Percentiles rank a stretch among this genome's conserved stretches.
phyloP scores from a whole-genome alignment of 164 flowering plant genomes.

The Aristolochia contorta region DNA sequence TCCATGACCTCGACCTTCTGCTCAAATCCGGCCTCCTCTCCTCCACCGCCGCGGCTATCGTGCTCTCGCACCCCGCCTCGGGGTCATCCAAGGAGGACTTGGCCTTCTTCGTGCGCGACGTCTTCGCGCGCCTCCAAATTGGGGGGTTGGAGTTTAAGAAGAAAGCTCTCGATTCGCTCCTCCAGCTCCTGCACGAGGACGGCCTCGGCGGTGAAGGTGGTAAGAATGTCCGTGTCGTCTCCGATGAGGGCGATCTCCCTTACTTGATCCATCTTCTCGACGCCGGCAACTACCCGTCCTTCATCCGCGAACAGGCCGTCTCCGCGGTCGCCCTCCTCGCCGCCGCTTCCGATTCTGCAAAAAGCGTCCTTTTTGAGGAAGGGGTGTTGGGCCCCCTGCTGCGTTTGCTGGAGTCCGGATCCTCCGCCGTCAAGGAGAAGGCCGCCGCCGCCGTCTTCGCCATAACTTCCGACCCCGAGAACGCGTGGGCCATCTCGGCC shows the following conservation, averaged over 20 bases:
- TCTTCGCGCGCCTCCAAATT: constrained; percentile 66
- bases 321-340: constrained; percentile 43
- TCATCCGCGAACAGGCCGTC: constrained; percentile 48
- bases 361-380: constrained; percentile 50
- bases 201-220: constrained; percentile 33
- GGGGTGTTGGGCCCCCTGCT: constrained; percentile 70
- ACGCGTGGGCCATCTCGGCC: constrained; percentile 78
- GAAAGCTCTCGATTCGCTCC: constrained; percentile 64
- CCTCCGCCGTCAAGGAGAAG: constrained; percentile 38
- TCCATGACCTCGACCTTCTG: constrained; percentile 52
- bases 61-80: constrained; percentile 53
- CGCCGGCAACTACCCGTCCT: constrained; percentile 12
- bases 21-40: constrained; percentile 65
- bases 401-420: constrained; percentile 54
- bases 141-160: constrained; percentile 72
- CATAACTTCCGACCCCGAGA: constrained; percentile 56
- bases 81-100: constrained; percentile 43
- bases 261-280: constrained; percentile 57
- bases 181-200: constrained; percentile 12
- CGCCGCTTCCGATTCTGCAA: constrained; percentile 28
- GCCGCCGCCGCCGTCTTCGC: constrained; percentile 60
- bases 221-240: constrained; percentile 37
- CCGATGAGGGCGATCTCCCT: constrained; percentile 48
- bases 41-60: constrained; percentile 50
- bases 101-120: constrained; percentile 44